Base-by-base conservation (phyloP, 2,329 filamentous ascomycete genomes). In the Metarhizium rileyi region DNA sequence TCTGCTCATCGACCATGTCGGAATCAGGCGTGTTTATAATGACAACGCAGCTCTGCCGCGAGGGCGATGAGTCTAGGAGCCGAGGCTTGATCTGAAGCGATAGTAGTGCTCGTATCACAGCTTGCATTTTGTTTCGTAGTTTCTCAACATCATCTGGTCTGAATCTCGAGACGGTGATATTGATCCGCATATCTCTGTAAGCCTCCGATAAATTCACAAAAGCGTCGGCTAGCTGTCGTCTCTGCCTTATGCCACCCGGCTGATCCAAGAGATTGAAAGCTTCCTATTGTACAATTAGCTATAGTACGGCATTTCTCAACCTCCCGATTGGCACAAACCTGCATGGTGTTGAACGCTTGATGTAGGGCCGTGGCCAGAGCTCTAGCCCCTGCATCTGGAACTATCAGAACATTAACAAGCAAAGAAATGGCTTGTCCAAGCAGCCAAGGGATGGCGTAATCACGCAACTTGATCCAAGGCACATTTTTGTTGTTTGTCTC, bases 141-240 rank as follows among this genome's bases (percentile, higher is more conserved):
- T 66, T 63, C 35, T 65, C 62, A 20, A 78, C 66, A 56, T 81
- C 76, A 10, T 66, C 62, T 2, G 77, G 76, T 10, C 62, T 63
- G 50, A 80, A 76, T 1, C 72, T 67, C 1, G 76, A 78, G 4
- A 80, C 62, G 1, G 77, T 76, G n/a, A 80, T 68, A 48, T 81
- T 78, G 47, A 79, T 70, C 12, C 70, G 69, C 51, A 81, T 69
- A 55, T 82, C 78, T 59, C 78, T 70, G 52, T 77, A 73, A 2
- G 73, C 73, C 53, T 77, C 68, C 14, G 78, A 80, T 48, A 81
- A 66, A 50, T 76, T 71, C 51, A 81, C 75, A 51, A 80, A 80
- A 1, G 72, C 69, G 52, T 69, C 70, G 4, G 72, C 70, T 18
- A 82, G 62, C 35, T 69, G 65, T 41, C 73, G 67, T 28, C 73